Evolutionary conservation across 164 flowering plant species (phyloP).

Genomic region (Liquidambar formosana): DNA sequence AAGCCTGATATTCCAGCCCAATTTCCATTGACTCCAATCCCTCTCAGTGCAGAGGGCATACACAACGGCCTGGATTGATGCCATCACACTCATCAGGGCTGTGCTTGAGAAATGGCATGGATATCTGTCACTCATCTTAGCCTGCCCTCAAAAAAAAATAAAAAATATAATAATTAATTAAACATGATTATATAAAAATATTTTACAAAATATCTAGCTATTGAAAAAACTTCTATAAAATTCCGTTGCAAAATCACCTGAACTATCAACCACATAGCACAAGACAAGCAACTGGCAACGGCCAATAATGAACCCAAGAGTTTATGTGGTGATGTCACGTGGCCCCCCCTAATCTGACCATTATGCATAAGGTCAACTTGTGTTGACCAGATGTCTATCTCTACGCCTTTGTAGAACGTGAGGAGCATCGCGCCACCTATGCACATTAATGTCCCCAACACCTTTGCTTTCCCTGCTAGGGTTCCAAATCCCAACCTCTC

Average conservation of each 20-base stretch:
- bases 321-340: neutral
- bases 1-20: too few species aligned
- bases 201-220: too few species aligned
- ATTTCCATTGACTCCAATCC: too few species aligned
- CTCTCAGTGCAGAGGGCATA: constrained; percentile 22
- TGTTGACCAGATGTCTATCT: constrained; percentile 39
- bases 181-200: too few species aligned
- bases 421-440: constrained; percentile 13
- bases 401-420: constrained; percentile 16
- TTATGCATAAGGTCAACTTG: constrained; percentile 27
- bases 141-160: too few species aligned
- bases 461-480: constrained; percentile 8
- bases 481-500: too few species aligned
- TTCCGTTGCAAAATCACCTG: too few species aligned
- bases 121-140: constrained; percentile 24
- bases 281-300: constrained; percentile 16
- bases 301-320: constrained; percentile 16
- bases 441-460: constrained; percentile 9
- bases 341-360: neutral
- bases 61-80: constrained; percentile 11
- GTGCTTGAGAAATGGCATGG: constrained; percentile 24
- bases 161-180: too few species aligned
- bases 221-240: too few species aligned
- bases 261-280: constrained; percentile 15
- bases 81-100: too few species aligned